Base-by-base conservation (phyloP, 225 moss, liverwort and hornwort species). In the Rhytidiadelphus loreus region DNA sequence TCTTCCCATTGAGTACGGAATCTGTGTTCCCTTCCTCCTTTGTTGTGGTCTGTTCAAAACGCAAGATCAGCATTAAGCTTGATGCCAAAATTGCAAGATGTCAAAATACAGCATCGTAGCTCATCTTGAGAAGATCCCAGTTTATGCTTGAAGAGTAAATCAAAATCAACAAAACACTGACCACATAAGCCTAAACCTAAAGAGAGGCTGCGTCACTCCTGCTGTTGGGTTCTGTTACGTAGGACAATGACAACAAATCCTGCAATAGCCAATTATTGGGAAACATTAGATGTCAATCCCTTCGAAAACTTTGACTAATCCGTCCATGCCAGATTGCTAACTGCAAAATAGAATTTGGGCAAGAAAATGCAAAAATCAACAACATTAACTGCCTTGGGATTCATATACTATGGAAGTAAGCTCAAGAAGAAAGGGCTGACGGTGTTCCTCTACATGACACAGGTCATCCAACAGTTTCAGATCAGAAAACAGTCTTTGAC, bases 161-260 rank as follows among this genome's bases (percentile, higher is more conserved):
- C 62, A 25, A 87, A 89, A 83, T 44, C 55, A 73, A 83, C 66
- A 80, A 60, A 87, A 62, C 60, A 66, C 2, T 71, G 24, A 85
- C 82, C 85, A 72, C 41, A 69, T 41, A 28, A 56, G 65, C 53
- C 63, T 21, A 48, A 83, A 98, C 95, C 95, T 94, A 92, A 84
- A 98, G 92, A 68, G 96, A 95, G 74, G 97, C 93, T 71, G 95
- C 95, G 59, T 97, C 97, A 93, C 97, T 98, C 68, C 95, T 94
- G 70, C 93, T 98, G 75, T 84, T 90, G 68, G 88, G 66, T 83
- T 98, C 94, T 81, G 95, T 98, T 89, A 96, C 90, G 86, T 97
- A 98, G 87, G 96, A 96, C 19, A 95, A 98, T 33, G 95, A 91
- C 77, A 96, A 87, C 74, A 88, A 87, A 57, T 97, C 95, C 95